A percentile compares a stretch with the other conserved stretches of the same genome.
Evolutionary conservation across 306 rosid genomes (phyloP).

Genomic region (Pterocarpus santalinus): DNA sequence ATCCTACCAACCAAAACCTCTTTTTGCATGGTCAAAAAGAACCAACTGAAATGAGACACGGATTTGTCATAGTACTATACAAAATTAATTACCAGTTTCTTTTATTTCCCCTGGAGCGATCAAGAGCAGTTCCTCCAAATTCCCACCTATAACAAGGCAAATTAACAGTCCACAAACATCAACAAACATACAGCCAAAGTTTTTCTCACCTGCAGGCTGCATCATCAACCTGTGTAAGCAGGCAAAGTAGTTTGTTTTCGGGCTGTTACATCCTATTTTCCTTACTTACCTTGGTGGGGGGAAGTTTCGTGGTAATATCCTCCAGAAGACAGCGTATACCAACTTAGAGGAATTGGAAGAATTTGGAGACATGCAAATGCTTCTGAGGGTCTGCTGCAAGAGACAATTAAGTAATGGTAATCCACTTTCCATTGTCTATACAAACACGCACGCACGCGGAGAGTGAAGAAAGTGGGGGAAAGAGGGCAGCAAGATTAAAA

Average conservation of each 20-base stretch:
- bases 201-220: conserved; percentile 74
- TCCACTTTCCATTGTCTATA: conserved; percentile 62
- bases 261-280: too few relatives aligned
- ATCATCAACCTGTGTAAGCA: not conserved
- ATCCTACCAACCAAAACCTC: conserved; percentile 63
- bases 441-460: conserved; percentile 5
- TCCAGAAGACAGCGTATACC: conserved; percentile 93
- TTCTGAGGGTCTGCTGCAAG: conserved; percentile 79
- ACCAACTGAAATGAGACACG: conserved; percentile 20
- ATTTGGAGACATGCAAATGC: conserved; percentile 63
- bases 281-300: conserved; percentile 86
- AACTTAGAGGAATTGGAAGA: conserved; percentile 64
- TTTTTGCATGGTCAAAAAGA: not conserved
- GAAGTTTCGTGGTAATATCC: conserved; percentile 80
- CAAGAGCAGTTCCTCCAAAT: conserved; percentile 5
- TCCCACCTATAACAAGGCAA: not conserved
- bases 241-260: not conserved
- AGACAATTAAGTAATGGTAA: conserved; percentile 78
- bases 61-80: conserved; percentile 14
- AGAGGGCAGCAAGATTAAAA: conserved; percentile 39
- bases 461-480: conserved; percentile 30
- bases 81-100: conserved; percentile 37
- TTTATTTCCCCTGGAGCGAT: not conserved
- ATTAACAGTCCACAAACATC: not conserved
- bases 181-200: conserved; percentile 29